phyloP scores from a whole-genome alignment of 2,329 filamentous ascomycete genomes.

The Fusarium udum region DNA sequence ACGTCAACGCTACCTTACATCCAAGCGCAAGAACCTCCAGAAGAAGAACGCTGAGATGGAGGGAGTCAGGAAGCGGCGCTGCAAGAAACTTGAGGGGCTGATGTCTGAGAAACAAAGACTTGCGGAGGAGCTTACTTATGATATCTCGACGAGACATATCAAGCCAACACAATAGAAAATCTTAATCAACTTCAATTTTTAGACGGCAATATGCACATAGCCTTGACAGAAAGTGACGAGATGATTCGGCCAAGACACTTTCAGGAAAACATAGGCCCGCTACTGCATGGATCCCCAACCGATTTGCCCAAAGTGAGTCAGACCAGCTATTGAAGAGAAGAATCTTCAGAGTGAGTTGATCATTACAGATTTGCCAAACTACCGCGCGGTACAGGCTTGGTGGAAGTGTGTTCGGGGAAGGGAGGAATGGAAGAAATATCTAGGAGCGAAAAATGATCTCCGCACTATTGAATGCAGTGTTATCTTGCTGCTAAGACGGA shows the following conservation, averaged over 20 bases:
- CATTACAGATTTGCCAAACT: background rate
- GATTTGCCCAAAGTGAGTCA: background rate
- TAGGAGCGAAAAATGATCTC: no score
- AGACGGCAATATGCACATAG: background rate
- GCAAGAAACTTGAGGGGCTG: background rate
- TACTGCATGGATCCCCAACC: background rate
- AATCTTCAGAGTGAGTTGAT: background rate
- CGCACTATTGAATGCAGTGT: no score
- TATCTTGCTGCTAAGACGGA: no score
- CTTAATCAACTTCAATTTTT: background rate
- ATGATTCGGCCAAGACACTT: no score
- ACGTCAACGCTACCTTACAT: background rate
- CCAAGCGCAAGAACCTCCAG: background rate
- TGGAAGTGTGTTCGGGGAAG: no score
- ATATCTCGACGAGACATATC: background rate
- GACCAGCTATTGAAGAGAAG: background rate
- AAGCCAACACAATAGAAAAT: background rate
- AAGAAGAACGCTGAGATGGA: background rate
- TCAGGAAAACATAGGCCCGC: fast-evolving
- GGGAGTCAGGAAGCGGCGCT: background rate
- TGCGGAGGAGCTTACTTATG: background rate
- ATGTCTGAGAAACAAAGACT: background rate
- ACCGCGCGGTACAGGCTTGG: no score
- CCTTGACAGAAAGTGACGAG: background rate
- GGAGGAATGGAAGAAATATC: no score